phyloP scores from a whole-genome alignment of 305 asterid species.

The Rubia occidens region DNA sequence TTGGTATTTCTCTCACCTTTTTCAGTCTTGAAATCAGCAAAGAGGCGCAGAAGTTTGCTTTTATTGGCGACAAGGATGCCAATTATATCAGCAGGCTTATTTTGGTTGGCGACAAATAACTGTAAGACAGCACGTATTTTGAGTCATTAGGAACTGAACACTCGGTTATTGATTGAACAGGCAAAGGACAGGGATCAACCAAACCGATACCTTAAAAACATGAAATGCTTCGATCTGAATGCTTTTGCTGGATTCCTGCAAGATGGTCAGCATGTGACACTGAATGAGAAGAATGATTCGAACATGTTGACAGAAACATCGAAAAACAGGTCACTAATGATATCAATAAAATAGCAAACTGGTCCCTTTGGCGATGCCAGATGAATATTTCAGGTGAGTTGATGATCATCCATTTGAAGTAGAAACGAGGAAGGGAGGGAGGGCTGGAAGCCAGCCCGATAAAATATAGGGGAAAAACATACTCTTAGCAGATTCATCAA shows the following conservation, averaged over 20 bases:
- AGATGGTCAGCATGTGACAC: constrained; percentile 18
- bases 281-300: neutral
- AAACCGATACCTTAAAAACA: constrained; percentile 70
- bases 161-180: neutral
- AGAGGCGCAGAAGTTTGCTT: constrained; percentile 92
- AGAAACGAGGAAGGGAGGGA: neutral
- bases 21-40: constrained; percentile 79
- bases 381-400: neutral
- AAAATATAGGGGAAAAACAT: constrained; percentile 23
- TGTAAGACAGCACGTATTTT: constrained; percentile 21
- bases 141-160: constrained; percentile 3
- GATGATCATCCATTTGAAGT: neutral
- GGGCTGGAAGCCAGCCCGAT: neutral
- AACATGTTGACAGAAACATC: neutral
- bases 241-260: constrained; percentile 93
- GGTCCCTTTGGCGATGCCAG: neutral
- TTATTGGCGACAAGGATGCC: constrained; percentile 71
- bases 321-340: neutral
- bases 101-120: constrained; percentile 88
- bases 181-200: neutral
- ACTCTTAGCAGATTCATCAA: constrained; percentile 97
- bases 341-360: neutral
- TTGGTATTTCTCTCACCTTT: constrained; percentile 34
- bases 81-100: constrained; percentile 81
- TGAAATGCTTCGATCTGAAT: constrained; percentile 93